phyloP scores from a whole-genome alignment of 2,329 filamentous ascomycete species.

The Emmonsia crescens region DNA sequence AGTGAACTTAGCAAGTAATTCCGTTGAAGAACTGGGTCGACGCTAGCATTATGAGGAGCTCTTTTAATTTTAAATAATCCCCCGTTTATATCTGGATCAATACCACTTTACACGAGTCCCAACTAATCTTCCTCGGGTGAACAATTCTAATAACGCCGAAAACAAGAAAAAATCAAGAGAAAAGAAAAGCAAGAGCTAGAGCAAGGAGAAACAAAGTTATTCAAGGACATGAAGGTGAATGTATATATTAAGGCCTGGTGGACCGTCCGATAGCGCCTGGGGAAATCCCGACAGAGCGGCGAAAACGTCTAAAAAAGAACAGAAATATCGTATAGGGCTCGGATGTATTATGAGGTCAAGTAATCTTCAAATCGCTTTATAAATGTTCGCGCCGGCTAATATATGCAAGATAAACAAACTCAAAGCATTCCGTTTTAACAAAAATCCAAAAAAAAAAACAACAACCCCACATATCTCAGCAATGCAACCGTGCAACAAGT shows the following conservation, averaged over 20 bases:
- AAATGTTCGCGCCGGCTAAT: neutral
- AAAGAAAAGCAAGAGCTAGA: neutral
- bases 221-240: neutral
- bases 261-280: neutral
- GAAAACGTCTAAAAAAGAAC: neutral
- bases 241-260: neutral
- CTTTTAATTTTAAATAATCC: neutral
- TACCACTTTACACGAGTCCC: neutral
- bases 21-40: neutral
- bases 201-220: neutral
- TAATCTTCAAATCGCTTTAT: neutral
- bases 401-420: neutral
- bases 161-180: neutral
- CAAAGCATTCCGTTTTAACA: neutral
- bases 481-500: slow-evolving; percentile 6
- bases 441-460: neutral
- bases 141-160: neutral
- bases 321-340: neutral
- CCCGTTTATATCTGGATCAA: neutral
- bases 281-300: neutral
- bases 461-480: slow-evolving; percentile 4
- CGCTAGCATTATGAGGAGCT: neutral
- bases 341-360: neutral
- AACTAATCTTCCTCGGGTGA: neutral
- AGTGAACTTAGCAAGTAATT: neutral